Conservation (phyloP, 202 grass and related monocot species). For the Setaria viridis region DNA sequence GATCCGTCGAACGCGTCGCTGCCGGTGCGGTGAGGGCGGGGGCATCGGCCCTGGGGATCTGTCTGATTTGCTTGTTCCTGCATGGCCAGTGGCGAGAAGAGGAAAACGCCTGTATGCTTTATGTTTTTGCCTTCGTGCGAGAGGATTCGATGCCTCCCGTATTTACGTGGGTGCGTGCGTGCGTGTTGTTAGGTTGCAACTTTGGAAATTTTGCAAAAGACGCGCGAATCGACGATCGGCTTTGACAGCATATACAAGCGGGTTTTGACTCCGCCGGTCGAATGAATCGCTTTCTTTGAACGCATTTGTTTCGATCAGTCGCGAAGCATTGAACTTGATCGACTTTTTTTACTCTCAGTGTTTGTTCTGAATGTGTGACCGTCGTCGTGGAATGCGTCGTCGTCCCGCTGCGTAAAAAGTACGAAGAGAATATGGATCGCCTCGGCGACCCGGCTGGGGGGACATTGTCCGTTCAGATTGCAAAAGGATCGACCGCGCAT, state of each 20-base stretch:
- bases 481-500: not conserved
- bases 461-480: not conserved
- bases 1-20: constrained; percentile 5
- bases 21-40: not conserved
- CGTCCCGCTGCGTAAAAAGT: not conserved
- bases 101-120: constrained; percentile 5
- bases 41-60: constrained; percentile 8
- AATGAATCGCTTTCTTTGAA: constrained; percentile 11
- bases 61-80: constrained; percentile 28
- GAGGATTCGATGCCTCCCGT: constrained; percentile 29
- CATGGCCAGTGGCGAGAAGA: not conserved
- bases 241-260: not conserved
- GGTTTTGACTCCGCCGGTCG: not conserved
- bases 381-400: not conserved
- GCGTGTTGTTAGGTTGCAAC: not conserved
- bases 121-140: too few species aligned
- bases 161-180: not conserved
- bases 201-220: constrained; percentile 40
- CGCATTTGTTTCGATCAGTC: not conserved
- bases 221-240: not conserved
- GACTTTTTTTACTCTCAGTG: not conserved
- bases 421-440: not conserved
- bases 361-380: too few species aligned
- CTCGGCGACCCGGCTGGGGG: not conserved
- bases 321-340: not conserved